Percentiles rank a stretch among this genome's conserved stretches.
Evolutionary conservation across 352 stramenopile species (phyloP).

Genomic region (Phytophthora idaei): DNA sequence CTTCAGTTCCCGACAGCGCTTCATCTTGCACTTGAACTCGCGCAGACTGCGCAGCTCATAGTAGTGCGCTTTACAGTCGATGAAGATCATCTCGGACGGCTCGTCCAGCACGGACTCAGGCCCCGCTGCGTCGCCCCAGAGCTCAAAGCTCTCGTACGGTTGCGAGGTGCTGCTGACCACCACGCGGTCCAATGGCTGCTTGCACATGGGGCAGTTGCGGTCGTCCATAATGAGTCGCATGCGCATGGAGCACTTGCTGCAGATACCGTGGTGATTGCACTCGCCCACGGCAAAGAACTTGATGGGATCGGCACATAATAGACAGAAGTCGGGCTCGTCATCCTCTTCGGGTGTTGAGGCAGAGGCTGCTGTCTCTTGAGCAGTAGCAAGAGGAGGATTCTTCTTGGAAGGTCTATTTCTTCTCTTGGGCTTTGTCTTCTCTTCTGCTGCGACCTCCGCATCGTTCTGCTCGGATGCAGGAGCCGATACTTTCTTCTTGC

Average conservation of each 20-base stretch:
- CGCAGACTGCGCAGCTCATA: slow-evolving; percentile 56
- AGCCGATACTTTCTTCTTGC: slow-evolving; percentile 29
- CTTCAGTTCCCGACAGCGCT: slow-evolving; percentile 64
- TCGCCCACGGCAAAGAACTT: slow-evolving; percentile 71
- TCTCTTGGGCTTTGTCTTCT: slow-evolving; percentile 21
- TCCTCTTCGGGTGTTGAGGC: slow-evolving; percentile 21
- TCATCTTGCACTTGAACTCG: slow-evolving; percentile 67
- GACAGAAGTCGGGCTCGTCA: slow-evolving; percentile 49
- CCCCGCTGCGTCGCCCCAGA: slow-evolving; percentile 76
- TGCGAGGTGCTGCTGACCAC: slow-evolving; percentile 55
- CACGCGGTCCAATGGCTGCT: slow-evolving; percentile 67
- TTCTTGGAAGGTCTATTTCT: slow-evolving; percentile 25
- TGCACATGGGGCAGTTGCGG: slow-evolving; percentile 83
- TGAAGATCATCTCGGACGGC: slow-evolving; percentile 79
- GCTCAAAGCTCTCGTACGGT: slow-evolving; percentile 71
- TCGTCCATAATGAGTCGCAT: slow-evolving; percentile 85
- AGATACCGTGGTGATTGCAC: slow-evolving; percentile 85
- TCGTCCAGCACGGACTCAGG: slow-evolving; percentile 74
- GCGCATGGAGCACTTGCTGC: slow-evolving; percentile 81
- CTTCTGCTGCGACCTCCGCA: background rate
- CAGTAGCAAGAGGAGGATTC: background rate
- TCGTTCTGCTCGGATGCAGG: background rate
- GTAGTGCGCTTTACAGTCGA: slow-evolving; percentile 71
- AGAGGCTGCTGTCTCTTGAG: background rate
- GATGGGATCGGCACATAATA: slow-evolving; percentile 77